Conservation (phyloP, 139 green algal species). For the Auxenochlorella pyrenoidosa region DNA sequence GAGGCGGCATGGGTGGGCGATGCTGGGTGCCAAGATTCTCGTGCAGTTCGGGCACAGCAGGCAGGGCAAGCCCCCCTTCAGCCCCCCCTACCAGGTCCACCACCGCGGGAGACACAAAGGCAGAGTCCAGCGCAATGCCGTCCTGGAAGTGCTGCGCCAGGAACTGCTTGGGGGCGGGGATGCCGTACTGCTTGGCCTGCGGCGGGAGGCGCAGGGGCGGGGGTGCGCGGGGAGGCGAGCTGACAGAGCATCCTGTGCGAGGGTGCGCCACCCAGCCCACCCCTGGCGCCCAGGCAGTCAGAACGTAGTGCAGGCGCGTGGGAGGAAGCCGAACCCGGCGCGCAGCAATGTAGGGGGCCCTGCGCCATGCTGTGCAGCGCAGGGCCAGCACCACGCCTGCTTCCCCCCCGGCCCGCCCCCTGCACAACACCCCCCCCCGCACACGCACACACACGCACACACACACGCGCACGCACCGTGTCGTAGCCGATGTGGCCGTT, state of each 20-base stretch:
- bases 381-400: too few species aligned
- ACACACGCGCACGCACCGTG: constrained; percentile 37
- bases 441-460: background rate
- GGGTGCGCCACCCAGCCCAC: too few species aligned
- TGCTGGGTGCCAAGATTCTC: background rate
- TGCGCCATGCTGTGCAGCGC: too few species aligned
- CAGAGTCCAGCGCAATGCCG: constrained; percentile 66
- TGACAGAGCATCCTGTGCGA: too few species aligned
- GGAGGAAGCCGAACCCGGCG: too few species aligned
- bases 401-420: too few species aligned
- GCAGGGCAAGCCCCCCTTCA: background rate
- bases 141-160: constrained; percentile 71
- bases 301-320: too few species aligned
- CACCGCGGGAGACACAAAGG: constrained; percentile 68
- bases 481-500: constrained; percentile 87
- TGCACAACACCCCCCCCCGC: background rate
- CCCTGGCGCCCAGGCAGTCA: too few species aligned
- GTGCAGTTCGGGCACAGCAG: background rate
- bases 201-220: background rate
- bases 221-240: background rate
- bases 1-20: background rate
- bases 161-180: constrained; percentile 57
- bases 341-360: too few species aligned
- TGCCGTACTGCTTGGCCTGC: constrained; percentile 59
- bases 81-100: constrained; percentile 63